Evolutionary conservation across 345 rosid species (phyloP).

Genomic region (Populus nigra): DNA sequence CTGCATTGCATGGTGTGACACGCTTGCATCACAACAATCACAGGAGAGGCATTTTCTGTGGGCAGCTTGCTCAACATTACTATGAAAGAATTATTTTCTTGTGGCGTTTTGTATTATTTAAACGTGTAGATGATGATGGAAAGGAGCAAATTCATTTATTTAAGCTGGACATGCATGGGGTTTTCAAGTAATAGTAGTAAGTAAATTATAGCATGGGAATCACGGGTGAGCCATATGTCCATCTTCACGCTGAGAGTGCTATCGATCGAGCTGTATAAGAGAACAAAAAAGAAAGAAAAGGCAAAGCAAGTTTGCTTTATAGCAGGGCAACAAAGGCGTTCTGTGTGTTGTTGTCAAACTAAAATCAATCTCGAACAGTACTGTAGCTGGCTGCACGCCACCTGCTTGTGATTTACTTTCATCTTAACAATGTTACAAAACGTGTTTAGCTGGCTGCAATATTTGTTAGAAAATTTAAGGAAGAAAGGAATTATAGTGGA

Average conservation of each 20-base stretch:
- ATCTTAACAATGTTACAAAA: constrained; percentile 20
- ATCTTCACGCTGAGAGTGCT: constrained; percentile 5
- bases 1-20: background rate
- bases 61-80: background rate
- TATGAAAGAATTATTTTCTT: too few species aligned
- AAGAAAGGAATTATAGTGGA: too few species aligned
- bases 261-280: constrained; percentile 10
- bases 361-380: background rate
- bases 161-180: too few species aligned
- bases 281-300: too few species aligned
- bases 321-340: background rate
- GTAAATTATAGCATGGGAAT: background rate
- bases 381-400: constrained; percentile 1
- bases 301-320: background rate
- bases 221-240: background rate
- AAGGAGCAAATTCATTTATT: too few species aligned
- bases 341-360: constrained; percentile 2
- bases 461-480: constrained; percentile 6
- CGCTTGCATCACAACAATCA: background rate
- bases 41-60: too few species aligned
- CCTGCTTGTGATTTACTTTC: constrained; percentile 1
- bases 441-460: constrained; percentile 11
- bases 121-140: too few species aligned
- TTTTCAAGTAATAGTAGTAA: too few species aligned
- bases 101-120: too few species aligned